phyloP scores from a whole-genome alignment of 768 basidiomycete species.

The Lentinus tigrinus region DNA sequence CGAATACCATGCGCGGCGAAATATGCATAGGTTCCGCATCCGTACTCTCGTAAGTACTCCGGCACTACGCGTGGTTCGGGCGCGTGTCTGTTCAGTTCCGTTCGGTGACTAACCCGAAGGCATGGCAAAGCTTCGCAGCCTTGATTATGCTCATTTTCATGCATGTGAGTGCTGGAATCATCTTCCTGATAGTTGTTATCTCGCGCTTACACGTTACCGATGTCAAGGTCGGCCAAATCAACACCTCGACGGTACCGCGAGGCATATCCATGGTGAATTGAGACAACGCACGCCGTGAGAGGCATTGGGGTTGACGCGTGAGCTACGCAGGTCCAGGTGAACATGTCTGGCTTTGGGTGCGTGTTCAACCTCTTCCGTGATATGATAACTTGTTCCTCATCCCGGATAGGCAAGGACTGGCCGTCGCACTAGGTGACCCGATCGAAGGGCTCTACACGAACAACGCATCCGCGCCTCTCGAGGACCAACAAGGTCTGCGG shows the following conservation, averaged over 20 bases:
- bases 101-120: conserved; percentile 3
- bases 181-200: conserved; percentile 11
- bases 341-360: conserved; percentile 72
- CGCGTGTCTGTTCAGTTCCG: background rate
- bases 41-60: conserved; percentile 59
- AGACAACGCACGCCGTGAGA: conserved; percentile 11
- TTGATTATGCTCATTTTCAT: conserved; percentile 73
- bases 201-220: conserved; percentile 7
- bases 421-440: conserved; percentile 50
- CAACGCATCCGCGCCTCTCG: conserved; percentile 63
- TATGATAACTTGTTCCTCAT: background rate
- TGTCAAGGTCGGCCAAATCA: conserved; percentile 76
- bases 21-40: conserved; percentile 72
- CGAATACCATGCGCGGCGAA: conserved; percentile 63
- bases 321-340: conserved; percentile 55
- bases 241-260: conserved; percentile 68
- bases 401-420: conserved; percentile 46
- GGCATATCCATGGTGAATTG: conserved; percentile 67
- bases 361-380: conserved; percentile 18
- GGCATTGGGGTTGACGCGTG: conserved; percentile 24
- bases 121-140: conserved; percentile 41
- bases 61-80: background rate
- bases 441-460: conserved; percentile 64
- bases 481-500: conserved; percentile 56
- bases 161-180: conserved; percentile 53